Conservation (phyloP, 768 basidiomycete species). For the Auriscalpium microsporum region DNA sequence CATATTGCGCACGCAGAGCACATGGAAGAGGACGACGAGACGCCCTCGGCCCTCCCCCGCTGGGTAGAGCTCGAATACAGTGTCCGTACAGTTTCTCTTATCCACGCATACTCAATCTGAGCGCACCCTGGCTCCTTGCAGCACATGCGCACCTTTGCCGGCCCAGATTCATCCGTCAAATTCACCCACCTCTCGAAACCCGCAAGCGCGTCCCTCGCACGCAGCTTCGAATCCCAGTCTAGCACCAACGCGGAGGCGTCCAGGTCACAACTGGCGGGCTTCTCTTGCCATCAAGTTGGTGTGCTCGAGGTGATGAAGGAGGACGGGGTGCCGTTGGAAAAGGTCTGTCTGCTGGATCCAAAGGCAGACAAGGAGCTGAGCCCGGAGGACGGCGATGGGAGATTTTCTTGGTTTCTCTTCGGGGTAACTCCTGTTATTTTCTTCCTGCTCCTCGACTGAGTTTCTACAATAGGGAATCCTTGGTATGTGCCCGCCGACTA, state of each 20-base stretch:
- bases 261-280: background rate
- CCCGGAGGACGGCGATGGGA: constrained; percentile 68
- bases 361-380: constrained; percentile 61
- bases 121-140: constrained; percentile 19
- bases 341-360: constrained; percentile 92
- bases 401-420: constrained; percentile 86
- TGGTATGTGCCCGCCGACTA: no score
- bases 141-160: constrained; percentile 83
- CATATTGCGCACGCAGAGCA: constrained; percentile 46
- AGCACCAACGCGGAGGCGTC: constrained; percentile 4
- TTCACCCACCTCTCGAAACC: constrained; percentile 84
- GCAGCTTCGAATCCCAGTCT: constrained; percentile 21
- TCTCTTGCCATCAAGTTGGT: constrained; percentile 38
- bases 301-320: constrained; percentile 53
- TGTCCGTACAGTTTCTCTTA: constrained; percentile 32
- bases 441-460: no score
- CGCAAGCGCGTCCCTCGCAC: constrained; percentile 47
- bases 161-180: constrained; percentile 51
- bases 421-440: constrained; percentile 38
- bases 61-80: constrained; percentile 94
- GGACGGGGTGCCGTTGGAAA: constrained; percentile 35
- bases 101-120: background rate
- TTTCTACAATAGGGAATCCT: no score
- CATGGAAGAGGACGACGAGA: constrained; percentile 90
- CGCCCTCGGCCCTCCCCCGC: constrained; percentile 59